These are phyloP conservation scores for Ganoderma lucidum DNA, from an alignment of 1,284 basidiomycete genomes.

Conservation along the genomic window DNA sequence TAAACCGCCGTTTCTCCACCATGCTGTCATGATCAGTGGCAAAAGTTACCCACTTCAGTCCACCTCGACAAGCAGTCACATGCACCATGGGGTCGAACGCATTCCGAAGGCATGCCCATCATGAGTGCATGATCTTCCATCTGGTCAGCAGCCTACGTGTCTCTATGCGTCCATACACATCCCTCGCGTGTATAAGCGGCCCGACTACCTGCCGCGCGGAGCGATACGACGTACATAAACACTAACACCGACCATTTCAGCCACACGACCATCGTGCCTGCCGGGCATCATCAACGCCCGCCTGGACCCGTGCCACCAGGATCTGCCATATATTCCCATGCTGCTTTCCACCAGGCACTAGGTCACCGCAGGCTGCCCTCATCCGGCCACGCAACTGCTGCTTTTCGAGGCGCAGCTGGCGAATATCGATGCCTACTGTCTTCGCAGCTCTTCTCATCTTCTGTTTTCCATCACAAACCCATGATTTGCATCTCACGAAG, in stretches of 20 bases:
- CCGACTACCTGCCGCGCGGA: not conserved
- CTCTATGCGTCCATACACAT: not conserved
- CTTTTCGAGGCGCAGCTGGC: not conserved
- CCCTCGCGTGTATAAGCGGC: not conserved
- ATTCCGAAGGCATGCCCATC: not conserved
- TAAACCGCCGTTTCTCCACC: not conserved
- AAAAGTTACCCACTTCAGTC: not conserved
- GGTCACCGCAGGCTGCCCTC: not conserved
- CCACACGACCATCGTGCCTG: not conserved
- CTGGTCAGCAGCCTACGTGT: not conserved
- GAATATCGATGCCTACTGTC: not conserved
- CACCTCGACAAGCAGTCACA: not conserved
- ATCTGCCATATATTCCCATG: slow-evolving; percentile 4
- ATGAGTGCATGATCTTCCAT: not conserved
- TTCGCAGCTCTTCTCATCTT: not conserved
- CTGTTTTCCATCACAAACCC: not conserved
- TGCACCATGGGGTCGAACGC: not conserved
- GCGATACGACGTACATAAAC: not conserved
- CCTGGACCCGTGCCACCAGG: not conserved
- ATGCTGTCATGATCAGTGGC: not conserved
- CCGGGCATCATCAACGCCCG: not conserved
- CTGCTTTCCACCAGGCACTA: not conserved
- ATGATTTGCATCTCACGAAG: not conserved
- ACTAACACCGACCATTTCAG: not conserved
- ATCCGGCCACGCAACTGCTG: not conserved